These are phyloP conservation scores for Leucocoprinus birnbaumii DNA, from an alignment of 768 basidiomycete species.

Conservation along the genomic window DNA sequence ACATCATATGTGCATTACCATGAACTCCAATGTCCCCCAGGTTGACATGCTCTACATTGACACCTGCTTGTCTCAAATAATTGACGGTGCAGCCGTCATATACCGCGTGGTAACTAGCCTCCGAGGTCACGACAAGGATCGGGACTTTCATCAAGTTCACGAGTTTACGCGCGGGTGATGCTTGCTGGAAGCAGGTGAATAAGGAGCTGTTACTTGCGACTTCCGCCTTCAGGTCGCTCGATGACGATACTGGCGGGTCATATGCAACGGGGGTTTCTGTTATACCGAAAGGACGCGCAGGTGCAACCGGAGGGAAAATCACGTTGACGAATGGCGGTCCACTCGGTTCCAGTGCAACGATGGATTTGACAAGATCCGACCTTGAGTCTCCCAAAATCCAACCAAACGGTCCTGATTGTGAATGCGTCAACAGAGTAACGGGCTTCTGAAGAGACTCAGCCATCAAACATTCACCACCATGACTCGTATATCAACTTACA, in stretches of 20 bases:
- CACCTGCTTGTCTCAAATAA: too few species aligned
- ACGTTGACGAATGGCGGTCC: conserved; percentile 47
- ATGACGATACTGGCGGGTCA: conserved; percentile 35
- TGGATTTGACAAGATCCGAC: conserved; percentile 41
- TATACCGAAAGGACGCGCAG: conserved; percentile 43
- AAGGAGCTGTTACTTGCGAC: conserved; percentile 24
- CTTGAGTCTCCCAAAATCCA: conserved; percentile 48
- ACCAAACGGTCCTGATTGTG: conserved; percentile 45
- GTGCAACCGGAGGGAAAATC: conserved; percentile 31
- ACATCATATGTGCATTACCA: too few species aligned
- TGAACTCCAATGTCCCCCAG: too few species aligned
- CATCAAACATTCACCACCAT: not conserved
- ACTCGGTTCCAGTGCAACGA: conserved; percentile 47
- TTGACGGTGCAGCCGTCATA: too few species aligned
- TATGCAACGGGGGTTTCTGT: conserved; percentile 46
- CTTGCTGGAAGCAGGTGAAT: conserved; percentile 41
- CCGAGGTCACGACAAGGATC: too few species aligned
- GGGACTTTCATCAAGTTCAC: too few species aligned
- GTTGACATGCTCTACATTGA: too few species aligned
- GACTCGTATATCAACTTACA: conserved; percentile 25
- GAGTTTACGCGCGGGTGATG: too few species aligned
- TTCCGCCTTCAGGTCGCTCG: conserved; percentile 31
- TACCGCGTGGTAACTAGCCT: too few species aligned
- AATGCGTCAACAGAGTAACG: conserved; percentile 46
- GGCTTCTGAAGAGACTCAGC: conserved; percentile 28